Conservation (phyloP, 1,284 basidiomycete species). For the Naganishia sp. region DNA sequence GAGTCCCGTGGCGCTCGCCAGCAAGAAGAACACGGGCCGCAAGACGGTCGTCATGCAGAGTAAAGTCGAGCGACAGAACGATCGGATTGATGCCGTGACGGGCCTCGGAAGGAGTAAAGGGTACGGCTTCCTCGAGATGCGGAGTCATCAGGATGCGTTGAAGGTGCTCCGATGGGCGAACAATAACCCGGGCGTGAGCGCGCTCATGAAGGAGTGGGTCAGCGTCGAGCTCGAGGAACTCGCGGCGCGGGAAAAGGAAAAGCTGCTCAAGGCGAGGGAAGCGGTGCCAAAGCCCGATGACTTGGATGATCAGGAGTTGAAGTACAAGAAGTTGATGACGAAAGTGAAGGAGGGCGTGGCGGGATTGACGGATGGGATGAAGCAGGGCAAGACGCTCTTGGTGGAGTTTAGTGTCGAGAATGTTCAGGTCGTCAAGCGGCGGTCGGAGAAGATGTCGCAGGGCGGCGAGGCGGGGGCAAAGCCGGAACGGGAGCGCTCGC, state of each 20-base stretch:
- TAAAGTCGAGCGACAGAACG: slow-evolving; percentile 79
- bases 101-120: slow-evolving; percentile 85
- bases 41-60: slow-evolving; percentile 69
- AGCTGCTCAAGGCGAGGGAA: slow-evolving; percentile 54
- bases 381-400: slow-evolving; percentile 67
- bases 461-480: slow-evolving; percentile 20
- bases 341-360: slow-evolving; percentile 45
- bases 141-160: slow-evolving; percentile 81
- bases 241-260: slow-evolving; percentile 61
- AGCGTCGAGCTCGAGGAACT: slow-evolving; percentile 73
- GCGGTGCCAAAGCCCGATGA: slow-evolving; percentile 56
- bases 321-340: slow-evolving; percentile 55
- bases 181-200: slow-evolving; percentile 70
- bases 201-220: slow-evolving; percentile 77
- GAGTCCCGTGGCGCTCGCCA: slow-evolving; percentile 49
- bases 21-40: slow-evolving; percentile 48
- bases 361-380: slow-evolving; percentile 45
- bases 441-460: slow-evolving; percentile 47
- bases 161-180: slow-evolving; percentile 92
- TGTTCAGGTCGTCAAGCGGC: slow-evolving; percentile 61
- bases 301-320: slow-evolving; percentile 52
- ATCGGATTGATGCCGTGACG: slow-evolving; percentile 82
- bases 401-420: slow-evolving; percentile 95
- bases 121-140: slow-evolving; percentile 94
- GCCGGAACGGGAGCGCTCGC: slow-evolving; percentile 17